These are phyloP conservation scores for Trametes elegans DNA, from an alignment of 768 basidiomycete genomes.

Conservation along the genomic window DNA sequence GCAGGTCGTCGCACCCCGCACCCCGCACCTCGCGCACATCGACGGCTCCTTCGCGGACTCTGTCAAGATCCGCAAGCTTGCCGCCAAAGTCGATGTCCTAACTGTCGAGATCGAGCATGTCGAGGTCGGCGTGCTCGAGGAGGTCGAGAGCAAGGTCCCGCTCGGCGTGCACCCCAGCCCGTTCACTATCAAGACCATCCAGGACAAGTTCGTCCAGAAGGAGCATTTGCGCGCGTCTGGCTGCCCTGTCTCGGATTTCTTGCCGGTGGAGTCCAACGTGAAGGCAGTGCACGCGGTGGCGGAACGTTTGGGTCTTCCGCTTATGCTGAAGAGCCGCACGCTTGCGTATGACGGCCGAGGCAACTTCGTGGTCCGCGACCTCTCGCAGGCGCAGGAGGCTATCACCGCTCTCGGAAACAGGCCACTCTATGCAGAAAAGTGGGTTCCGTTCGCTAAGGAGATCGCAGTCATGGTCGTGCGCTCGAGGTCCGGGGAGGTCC, in stretches of 20 bases:
- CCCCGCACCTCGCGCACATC: slow-evolving; percentile 56
- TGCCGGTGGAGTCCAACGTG: slow-evolving; percentile 52
- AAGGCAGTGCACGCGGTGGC: slow-evolving; percentile 54
- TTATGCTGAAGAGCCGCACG: slow-evolving; percentile 96
- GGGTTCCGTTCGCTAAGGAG: slow-evolving; percentile 86
- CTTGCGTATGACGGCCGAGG: slow-evolving; percentile 96
- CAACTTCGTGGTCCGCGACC: slow-evolving; percentile 71
- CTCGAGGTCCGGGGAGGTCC: slow-evolving; percentile 65
- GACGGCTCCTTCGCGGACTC: slow-evolving; percentile 89
- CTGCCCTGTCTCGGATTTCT: slow-evolving; percentile 58
- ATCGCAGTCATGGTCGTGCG: slow-evolving; percentile 98
- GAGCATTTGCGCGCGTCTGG: slow-evolving; percentile 48
- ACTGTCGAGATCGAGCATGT: slow-evolving; percentile 99
- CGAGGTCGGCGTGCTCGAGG: slow-evolving; percentile 68
- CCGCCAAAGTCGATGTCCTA: slow-evolving; percentile 76
- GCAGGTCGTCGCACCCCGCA: slow-evolving; percentile 65
- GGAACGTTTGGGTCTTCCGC: slow-evolving; percentile 68
- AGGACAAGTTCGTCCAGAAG: slow-evolving; percentile 72
- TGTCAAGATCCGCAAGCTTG: slow-evolving; percentile 74
- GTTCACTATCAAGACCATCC: slow-evolving; percentile 79
- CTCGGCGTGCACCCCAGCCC: slow-evolving; percentile 69
- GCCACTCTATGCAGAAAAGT: slow-evolving; percentile 90
- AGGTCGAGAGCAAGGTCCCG: slow-evolving; percentile 42
- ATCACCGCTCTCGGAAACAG: slow-evolving; percentile 62
- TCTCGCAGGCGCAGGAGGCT: slow-evolving; percentile 49